A percentile compares a stretch with the other conserved stretches of the same genome.
Conservation (phyloP, 164 flowering plant genomes). For the Saururus chinensis region DNA sequence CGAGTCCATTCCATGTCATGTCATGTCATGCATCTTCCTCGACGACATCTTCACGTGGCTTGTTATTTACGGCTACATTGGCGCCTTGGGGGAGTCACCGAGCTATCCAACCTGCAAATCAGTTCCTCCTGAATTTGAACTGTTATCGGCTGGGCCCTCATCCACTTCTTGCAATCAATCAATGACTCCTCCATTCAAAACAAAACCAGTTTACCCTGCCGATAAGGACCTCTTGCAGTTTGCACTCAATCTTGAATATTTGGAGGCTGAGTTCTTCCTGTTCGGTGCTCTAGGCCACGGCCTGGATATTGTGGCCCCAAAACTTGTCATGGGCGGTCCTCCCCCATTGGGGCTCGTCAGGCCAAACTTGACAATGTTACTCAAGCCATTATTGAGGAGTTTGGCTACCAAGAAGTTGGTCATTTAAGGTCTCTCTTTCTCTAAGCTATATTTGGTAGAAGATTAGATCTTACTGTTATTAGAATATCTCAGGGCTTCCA, state of each 20-base stretch:
- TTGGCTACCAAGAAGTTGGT: slow-evolving; percentile 11
- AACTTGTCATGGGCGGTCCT: slow-evolving; percentile 7
- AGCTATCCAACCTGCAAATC: too few relatives aligned
- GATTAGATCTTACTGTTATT: background rate
- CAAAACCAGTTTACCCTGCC: too few relatives aligned
- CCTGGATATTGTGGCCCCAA: slow-evolving; percentile 3
- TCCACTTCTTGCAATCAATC: too few relatives aligned
- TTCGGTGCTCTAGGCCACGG: slow-evolving; percentile 6
- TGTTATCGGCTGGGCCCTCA: too few relatives aligned
- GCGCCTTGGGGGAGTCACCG: too few relatives aligned
- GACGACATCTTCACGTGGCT: too few relatives aligned
- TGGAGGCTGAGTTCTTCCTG: slow-evolving; percentile 12
- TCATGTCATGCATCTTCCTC: too few relatives aligned
- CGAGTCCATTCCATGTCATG: too few relatives aligned
- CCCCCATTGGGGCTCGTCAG: slow-evolving; percentile 4
- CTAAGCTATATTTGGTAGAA: background rate
- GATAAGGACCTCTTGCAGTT: slow-evolving; percentile 7
- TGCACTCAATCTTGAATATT: slow-evolving; percentile 7
- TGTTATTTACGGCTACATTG: too few relatives aligned
- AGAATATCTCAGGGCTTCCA: background rate
- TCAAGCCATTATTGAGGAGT: background rate
- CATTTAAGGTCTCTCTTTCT: slow-evolving; percentile 15
- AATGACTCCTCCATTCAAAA: too few relatives aligned
- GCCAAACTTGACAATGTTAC: slow-evolving; percentile 5
- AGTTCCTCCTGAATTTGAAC: too few relatives aligned